These are phyloP conservation scores for Rhododendron molle DNA, from an alignment of 148 eudicot species.

Conservation along the genomic window DNA sequence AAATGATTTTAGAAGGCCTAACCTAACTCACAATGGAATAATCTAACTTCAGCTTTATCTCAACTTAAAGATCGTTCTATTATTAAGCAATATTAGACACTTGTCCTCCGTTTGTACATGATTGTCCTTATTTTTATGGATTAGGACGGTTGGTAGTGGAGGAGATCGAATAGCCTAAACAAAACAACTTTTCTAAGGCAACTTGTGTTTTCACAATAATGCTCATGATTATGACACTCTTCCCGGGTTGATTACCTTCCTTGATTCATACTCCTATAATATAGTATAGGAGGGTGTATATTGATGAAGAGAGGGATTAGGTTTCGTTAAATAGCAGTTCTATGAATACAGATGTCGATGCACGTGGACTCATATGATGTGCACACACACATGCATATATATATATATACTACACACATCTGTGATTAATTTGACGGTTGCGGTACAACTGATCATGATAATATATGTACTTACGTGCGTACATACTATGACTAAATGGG, in stretches of 20 bases:
- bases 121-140: not conserved
- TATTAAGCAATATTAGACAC: not conserved
- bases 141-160: slow-evolving; percentile 6
- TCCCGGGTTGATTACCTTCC: not conserved
- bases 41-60: slow-evolving; percentile 2
- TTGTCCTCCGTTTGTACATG: not conserved
- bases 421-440: not conserved
- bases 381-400: too few relatives aligned
- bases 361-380: not conserved
- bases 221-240: not conserved
- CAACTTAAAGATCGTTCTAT: not conserved
- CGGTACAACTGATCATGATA: not conserved
- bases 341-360: not conserved
- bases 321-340: not conserved
- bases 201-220: slow-evolving; percentile 7
- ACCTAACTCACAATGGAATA: slow-evolving; percentile 9
- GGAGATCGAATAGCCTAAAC: not conserved
- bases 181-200: not conserved
- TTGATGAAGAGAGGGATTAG: not conserved
- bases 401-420: not conserved
- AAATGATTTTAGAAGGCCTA: not conserved
- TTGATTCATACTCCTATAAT: not conserved
- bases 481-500: not conserved
- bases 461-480: not conserved
- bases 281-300: not conserved